Conservation (phyloP, 164 flowering plant species). For the Echeveria elegans region DNA sequence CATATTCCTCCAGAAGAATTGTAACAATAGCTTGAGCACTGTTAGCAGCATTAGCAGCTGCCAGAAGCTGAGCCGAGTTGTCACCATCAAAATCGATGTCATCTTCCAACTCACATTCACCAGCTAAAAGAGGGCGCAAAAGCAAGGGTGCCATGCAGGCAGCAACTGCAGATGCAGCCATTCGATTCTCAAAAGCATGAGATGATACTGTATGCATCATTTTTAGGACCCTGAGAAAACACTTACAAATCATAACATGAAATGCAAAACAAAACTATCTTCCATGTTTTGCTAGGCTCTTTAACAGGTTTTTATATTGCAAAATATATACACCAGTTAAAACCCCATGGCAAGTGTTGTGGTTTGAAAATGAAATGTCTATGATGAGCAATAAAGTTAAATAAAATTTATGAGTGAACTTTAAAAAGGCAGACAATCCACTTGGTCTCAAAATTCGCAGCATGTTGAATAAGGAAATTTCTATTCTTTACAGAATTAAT, state of each 20-base stretch:
- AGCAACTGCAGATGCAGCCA: conserved; percentile 96
- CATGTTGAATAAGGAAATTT: background rate
- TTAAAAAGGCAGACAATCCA: too few species aligned
- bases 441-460: background rate
- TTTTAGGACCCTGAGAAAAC: conserved; percentile 61
- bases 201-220: conserved; percentile 87
- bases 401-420: background rate
- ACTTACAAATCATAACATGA: background rate
- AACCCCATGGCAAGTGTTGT: too few species aligned
- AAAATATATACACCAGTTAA: too few species aligned
- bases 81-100: conserved; percentile 78
- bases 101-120: conserved; percentile 95
- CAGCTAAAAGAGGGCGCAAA: conserved; percentile 87
- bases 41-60: conserved; percentile 99
- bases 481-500: background rate
- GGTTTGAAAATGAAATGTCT: background rate
- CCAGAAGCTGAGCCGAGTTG: conserved; percentile 89
- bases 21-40: conserved; percentile 89
- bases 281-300: background rate
- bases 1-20: conserved; percentile 88
- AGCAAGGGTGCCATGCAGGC: conserved; percentile 99
- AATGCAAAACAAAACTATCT: conserved; percentile 1
- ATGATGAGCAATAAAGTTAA: too few species aligned
- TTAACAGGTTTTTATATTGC: background rate
- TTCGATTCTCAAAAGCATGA: conserved; percentile 83